These are phyloP conservation scores for Rubia occidens DNA, from an alignment of 305 asterid species.

Conservation along the genomic window DNA sequence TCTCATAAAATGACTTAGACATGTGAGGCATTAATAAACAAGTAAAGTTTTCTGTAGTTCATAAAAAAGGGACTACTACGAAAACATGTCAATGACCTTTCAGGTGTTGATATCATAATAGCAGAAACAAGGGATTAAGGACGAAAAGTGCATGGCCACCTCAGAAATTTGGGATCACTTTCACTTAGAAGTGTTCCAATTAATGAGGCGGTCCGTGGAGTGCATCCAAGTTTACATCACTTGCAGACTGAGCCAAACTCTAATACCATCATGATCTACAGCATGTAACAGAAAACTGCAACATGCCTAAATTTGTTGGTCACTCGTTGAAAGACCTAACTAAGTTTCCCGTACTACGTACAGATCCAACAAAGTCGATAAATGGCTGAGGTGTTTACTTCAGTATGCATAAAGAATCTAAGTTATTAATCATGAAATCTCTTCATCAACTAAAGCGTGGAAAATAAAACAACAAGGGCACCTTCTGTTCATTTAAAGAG, in stretches of 20 bases:
- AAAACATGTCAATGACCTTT: background rate
- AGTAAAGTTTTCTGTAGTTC: background rate
- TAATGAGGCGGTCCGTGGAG: background rate
- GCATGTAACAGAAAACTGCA: background rate
- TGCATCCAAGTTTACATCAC: background rate
- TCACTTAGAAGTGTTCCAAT: background rate
- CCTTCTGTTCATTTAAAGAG: too few species aligned
- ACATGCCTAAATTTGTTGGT: background rate
- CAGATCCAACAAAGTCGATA: background rate
- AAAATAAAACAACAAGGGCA: too few species aligned
- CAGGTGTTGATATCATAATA: background rate
- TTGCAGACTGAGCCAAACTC: background rate
- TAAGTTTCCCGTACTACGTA: background rate
- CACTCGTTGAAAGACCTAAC: background rate
- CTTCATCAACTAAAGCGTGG: slow-evolving; percentile 2
- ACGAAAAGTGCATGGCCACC: background rate
- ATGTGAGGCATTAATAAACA: background rate
- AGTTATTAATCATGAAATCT: background rate
- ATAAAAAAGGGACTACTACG: background rate
- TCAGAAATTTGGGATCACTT: background rate
- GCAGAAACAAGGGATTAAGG: background rate
- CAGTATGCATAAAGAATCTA: background rate
- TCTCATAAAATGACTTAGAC: background rate
- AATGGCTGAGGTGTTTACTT: background rate
- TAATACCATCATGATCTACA: background rate